Conservation (phyloP, 768 basidiomycete species). For the Calvatia gigantea region DNA sequence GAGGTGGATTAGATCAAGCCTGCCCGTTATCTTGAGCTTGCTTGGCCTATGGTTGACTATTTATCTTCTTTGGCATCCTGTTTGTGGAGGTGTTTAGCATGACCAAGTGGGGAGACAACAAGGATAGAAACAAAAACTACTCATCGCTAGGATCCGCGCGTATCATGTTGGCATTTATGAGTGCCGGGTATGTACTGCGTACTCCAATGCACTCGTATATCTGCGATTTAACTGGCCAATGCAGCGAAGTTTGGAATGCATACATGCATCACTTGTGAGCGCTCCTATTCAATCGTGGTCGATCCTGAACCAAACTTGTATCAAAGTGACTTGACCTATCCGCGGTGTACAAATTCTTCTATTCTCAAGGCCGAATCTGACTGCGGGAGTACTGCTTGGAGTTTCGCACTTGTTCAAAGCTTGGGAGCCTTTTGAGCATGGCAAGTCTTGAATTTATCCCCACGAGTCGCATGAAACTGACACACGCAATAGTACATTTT, state of each 20-base stretch:
- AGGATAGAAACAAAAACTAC: constrained; percentile 72
- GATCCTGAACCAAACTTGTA: neutral
- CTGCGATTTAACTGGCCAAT: constrained; percentile 14
- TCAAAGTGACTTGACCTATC: constrained; percentile 66
- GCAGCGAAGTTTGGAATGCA: constrained; percentile 92
- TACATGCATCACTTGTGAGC: constrained; percentile 96
- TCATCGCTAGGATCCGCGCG: constrained; percentile 73
- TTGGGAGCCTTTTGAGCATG: constrained; percentile 96
- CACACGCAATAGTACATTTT: constrained; percentile 80
- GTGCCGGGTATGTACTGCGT: constrained; percentile 71
- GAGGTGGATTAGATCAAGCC: constrained; percentile 57
- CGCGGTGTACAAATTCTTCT: constrained; percentile 68
- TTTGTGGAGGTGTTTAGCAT: constrained; percentile 89
- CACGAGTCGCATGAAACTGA: constrained; percentile 1
- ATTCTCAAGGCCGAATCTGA: constrained; percentile 60
- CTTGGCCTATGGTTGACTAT: constrained; percentile 87
- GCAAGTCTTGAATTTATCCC: constrained; percentile 35
- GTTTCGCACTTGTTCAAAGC: constrained; percentile 85
- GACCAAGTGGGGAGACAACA: constrained; percentile 78
- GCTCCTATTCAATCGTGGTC: neutral
- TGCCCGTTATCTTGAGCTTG: constrained; percentile 83
- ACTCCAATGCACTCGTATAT: neutral
- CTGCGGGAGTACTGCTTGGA: constrained; percentile 83
- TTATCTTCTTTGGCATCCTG: constrained; percentile 88
- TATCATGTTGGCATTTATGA: constrained; percentile 91